Evolutionary conservation across 2,329 filamentous ascomycete species (phyloP), one percentile per base, ranked within the genome.

Genomic region (Xylariaceae sp.): DNA sequence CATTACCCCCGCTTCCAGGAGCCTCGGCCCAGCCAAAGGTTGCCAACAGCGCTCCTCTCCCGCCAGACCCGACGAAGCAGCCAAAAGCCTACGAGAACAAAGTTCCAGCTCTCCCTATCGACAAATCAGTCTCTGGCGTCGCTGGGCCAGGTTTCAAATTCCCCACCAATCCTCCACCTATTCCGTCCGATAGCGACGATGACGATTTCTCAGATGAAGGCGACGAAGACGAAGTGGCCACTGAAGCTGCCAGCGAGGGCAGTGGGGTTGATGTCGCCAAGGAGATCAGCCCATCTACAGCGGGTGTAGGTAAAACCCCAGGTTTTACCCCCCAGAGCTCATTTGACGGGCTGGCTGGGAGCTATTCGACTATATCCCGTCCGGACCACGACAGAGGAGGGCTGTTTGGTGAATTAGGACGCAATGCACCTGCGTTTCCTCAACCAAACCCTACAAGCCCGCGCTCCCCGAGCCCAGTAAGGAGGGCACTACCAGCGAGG

Each of bases 401-500:
- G 12, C 54, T 77, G 5, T 80, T 79, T 53, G 75, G 72, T 7
- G 71, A 77, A 37, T 51, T 76, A 24, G 58, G 58, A 36, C 63
- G 63, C 24, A 67, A 63, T 25, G 65, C 64, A 13, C 72, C 74
- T 0, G 42, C 70, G 16, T 72, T 83, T 35, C 62, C 74, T 8
- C 73, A 71, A 21, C 64, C 72, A 16, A 66, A 57, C 21, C 63
- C 61, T 14, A 62, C 65, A n/a, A 80, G 74, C 43, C 80, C 82
- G 29, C 75, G 81, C 22, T 86, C 83, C 8, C 82, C 83, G 2
- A 88, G 83, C 43, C 83, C 83, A 2, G 61, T 84, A 17, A 75
- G 81, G 21, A 64, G 68, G 33, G 68, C 73, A 25, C 58, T 77
- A 19, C 74, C 76, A 19, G 56, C 62, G 38, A 64, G 68, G 45